These are phyloP conservation scores for Fusarium foetens DNA, from an alignment of 2,329 filamentous ascomycete species.

Conservation along the genomic window DNA sequence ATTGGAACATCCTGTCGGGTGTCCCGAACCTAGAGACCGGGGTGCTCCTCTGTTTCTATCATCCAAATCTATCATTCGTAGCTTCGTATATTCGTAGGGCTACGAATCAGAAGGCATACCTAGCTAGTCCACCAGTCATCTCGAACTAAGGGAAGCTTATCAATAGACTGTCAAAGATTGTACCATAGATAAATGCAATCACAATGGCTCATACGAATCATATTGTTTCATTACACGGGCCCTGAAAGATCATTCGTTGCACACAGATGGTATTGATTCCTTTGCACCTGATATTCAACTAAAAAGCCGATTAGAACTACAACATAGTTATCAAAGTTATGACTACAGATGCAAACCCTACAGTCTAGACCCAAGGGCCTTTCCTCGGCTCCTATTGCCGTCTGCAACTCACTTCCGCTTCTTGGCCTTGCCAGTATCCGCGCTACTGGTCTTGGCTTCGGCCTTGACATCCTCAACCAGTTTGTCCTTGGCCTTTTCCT, in stretches of 20 bases:
- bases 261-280: not conserved
- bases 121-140: too few species aligned
- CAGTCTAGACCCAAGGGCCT: not conserved
- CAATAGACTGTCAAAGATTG: not conserved
- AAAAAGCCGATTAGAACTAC: not conserved
- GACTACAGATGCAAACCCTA: not conserved
- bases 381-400: not conserved
- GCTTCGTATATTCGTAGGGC: slow-evolving; percentile 5
- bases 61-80: not conserved
- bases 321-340: not conserved
- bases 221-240: not conserved
- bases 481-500: slow-evolving; percentile 54
- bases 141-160: not conserved
- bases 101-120: not conserved
- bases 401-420: slow-evolving; percentile 52
- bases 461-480: slow-evolving; percentile 51
- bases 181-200: not conserved
- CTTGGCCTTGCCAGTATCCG: slow-evolving; percentile 57
- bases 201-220: not conserved
- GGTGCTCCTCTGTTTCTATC: not conserved
- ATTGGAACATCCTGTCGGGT: slow-evolving; percentile 5
- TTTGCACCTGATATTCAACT: not conserved
- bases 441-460: slow-evolving; percentile 60
- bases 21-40: not conserved
- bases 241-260: not conserved